Evolutionary conservation across 2,329 filamentous ascomycete genomes (phyloP), one percentile per base, ranked within the genome.

Genomic region (Neospermospora avenae): DNA sequence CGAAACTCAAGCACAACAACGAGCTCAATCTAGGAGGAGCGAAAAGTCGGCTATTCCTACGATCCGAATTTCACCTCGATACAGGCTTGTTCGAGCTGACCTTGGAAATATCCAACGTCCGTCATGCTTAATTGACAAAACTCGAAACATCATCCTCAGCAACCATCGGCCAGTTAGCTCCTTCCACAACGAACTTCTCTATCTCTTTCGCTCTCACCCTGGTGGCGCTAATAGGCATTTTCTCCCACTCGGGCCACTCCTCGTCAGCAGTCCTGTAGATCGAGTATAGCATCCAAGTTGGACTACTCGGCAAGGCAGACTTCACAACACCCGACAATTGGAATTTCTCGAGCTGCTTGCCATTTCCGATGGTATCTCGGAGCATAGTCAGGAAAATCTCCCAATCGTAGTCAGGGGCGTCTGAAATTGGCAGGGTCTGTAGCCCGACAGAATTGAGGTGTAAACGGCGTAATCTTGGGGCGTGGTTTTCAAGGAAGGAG

Each of bases 231-330:
- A 16, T 28, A 51, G 18, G 34, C n/a, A 49, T n/a, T 4, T 5
- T 24, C 25, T 20, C 11, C 22, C 24, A 46, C 24, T 35, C 45
- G 18, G 59, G 11, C 22, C 24, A 46, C 24, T 35, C 45, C 24
- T 60, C 59, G 52, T 61, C 62, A 16, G 63, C 58, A 14, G 48
- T 25, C 13, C 57, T 54, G 41, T 66, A 66, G 28, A 62, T 63
- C 3, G 64, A 60, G 58, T 56, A 60, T 13, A 61, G 44, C n/a
- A 60, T 39, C 64, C 64, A 66, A 2, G 41, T 49, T 13, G 57
- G 22, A 22, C 34, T n/a, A 13, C 49, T 28, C 10, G 20, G 51
- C 5, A 16, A 31, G 2, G 51, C 13, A 0, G 35, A 28, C 18
- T 54, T 55, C 1, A 64, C 24, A 22, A 62, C 28, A 13, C 60